phyloP scores from a whole-genome alignment of 768 basidiomycete species.

The Psilocybe sp. region DNA sequence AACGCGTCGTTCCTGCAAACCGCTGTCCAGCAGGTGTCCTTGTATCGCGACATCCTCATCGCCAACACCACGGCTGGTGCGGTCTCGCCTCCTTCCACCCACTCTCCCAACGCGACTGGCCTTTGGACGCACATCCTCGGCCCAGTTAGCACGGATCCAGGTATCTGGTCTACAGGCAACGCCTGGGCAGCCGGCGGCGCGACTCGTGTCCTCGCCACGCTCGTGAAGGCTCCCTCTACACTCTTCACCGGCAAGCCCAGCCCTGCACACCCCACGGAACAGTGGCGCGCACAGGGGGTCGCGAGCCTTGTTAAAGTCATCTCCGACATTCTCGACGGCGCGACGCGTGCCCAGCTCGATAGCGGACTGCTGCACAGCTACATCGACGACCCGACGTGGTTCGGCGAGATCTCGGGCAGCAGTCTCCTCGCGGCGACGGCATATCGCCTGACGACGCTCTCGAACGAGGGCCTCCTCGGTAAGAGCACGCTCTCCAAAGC shows the following conservation, averaged over 20 bases:
- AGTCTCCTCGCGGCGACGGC: conserved; percentile 31
- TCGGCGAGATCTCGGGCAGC: conserved; percentile 37
- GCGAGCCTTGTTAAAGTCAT: conserved; percentile 25
- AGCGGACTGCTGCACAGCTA: conserved; percentile 34
- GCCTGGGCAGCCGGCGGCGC: conserved; percentile 74
- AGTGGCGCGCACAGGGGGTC: conserved; percentile 22
- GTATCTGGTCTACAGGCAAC: conserved; percentile 56
- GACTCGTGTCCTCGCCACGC: conserved; percentile 52
- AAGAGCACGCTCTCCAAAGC: conserved; percentile 4
- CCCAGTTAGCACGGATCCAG: conserved; percentile 32
- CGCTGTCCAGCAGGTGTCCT: conserved; percentile 34
- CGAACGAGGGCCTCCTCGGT: not conserved
- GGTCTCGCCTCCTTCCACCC: conserved; percentile 3
- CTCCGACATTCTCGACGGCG: conserved; percentile 35
- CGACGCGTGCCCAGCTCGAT: conserved; percentile 21
- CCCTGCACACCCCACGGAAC: conserved; percentile 4
- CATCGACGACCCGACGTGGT: conserved; percentile 29
- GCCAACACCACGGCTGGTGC: conserved; percentile 20
- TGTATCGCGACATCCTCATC: conserved; percentile 35
- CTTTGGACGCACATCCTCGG: conserved; percentile 45
- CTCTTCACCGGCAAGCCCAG: conserved; percentile 11
- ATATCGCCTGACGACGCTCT: conserved; percentile 29
- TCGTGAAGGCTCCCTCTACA: conserved; percentile 37
- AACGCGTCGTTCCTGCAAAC: conserved; percentile 33
- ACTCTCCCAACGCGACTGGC: conserved; percentile 9